Evolutionary conservation across 129 eudicot species (phyloP).

Genomic region (Saposhnikovia divaricata): DNA sequence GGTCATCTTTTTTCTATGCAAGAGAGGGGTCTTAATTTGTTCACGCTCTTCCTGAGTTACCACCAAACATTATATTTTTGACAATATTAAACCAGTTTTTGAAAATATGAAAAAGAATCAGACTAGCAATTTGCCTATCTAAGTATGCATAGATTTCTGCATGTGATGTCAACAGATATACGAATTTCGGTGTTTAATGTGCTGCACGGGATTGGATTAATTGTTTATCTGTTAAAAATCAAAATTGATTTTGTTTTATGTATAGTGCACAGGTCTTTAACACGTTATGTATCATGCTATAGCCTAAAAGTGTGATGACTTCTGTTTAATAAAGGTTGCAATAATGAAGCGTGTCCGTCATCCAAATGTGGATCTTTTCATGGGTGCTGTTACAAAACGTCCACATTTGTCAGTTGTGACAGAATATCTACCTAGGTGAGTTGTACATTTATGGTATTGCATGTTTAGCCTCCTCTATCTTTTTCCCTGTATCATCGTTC

Average conservation of each 20-base stretch:
- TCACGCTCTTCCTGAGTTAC: not conserved
- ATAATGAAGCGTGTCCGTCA: constrained; percentile 97
- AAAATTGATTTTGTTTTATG: not conserved
- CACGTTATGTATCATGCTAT: not conserved
- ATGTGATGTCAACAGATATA: not conserved
- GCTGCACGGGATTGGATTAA: too few relatives aligned
- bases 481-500: not conserved
- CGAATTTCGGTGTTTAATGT: not conserved
- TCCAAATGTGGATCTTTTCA: constrained; percentile 95
- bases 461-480: not conserved
- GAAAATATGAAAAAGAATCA: not conserved
- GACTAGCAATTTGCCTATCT: not conserved
- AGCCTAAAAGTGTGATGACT: constrained; percentile 4
- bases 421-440: constrained; percentile 83
- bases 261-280: not conserved
- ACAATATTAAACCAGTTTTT: not conserved
- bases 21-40: not conserved
- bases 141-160: not conserved
- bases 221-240: not conserved
- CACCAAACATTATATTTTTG: not conserved
- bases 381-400: constrained; percentile 98
- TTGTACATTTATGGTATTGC: not conserved
- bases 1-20: not conserved
- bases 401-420: constrained; percentile 90
- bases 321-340: constrained; percentile 51